Base-by-base conservation (phyloP, 495 filamentous ascomycete genomes). In the Podospora appendiculata region DNA sequence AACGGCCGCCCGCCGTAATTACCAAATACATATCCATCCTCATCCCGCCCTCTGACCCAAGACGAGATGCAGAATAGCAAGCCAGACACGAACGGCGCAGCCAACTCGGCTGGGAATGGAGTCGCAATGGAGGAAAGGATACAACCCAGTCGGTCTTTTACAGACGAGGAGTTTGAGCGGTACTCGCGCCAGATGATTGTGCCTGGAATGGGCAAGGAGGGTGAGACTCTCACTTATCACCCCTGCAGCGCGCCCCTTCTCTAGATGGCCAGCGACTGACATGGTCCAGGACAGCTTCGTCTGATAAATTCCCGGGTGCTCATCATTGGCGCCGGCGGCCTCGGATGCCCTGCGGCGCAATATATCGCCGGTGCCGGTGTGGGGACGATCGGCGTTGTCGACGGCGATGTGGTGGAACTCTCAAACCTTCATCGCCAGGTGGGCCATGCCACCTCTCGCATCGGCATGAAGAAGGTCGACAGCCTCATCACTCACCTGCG, bases 361-460 rank as follows among this genome's bases (percentile, higher is more conserved):
- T 98, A 98, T 64, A 76, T 97, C 3, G 87, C 90, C 34, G 90
- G 88, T 8, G 88, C 91, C 13, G 92, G 92, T 1, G 76, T 96
- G 6, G 89, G 90, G 10, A 89, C 80, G 1, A 67, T 97, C 19
- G 92, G 92, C 0, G 68, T 97, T 40, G 79, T 92, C 42, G 92
- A 97, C 64, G 89, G 86, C 47, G 92, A 97, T 71, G 77, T 70
- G 1, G 90, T 98, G 45, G 92, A 96, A 62, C 65, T 72, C 6
- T 96, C 91, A 32, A 98, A 98, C 67, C 79, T 98, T 16, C 92
- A 96, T 69, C 86, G 93, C 2, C 93, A 98, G 68, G 85, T 96
- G 50, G 73, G 89, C 33, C 91, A 98, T 62, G 74, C 72, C 9
- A 86, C 80, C 0, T 65, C 71, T 8, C 80, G 79, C 33, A 79